A percentile compares a stretch with the other conserved stretches of the same genome.
These are phyloP conservation scores for Hibiscus syriacus DNA, from an alignment of 345 rosid species.

Conservation along the genomic window DNA sequence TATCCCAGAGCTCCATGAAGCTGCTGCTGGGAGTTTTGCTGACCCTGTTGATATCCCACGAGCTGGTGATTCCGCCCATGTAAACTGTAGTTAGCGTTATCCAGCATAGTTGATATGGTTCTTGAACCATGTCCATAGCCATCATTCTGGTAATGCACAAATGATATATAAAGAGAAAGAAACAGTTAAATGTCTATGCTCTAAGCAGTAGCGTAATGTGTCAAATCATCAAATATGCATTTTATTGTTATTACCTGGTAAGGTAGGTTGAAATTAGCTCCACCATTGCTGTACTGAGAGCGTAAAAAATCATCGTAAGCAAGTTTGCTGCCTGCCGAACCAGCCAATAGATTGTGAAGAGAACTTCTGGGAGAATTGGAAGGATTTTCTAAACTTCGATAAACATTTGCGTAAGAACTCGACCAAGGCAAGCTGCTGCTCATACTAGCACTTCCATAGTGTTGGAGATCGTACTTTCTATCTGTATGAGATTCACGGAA, in stretches of 20 bases:
- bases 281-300: slow-evolving; percentile 15
- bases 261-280: slow-evolving; percentile 8
- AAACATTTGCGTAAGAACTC: slow-evolving; percentile 12
- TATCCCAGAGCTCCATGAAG: slow-evolving; percentile 16
- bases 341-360: slow-evolving; percentile 13
- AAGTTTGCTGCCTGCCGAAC: slow-evolving; percentile 5
- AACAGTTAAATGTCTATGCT: neutral
- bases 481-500: no score
- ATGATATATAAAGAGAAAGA: neutral
- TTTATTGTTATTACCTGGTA: slow-evolving; percentile 24
- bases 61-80: slow-evolving; percentile 17
- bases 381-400: slow-evolving; percentile 21
- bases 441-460: no score
- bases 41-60: slow-evolving; percentile 20
- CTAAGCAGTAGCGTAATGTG: neutral
- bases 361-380: slow-evolving; percentile 15
- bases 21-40: slow-evolving; percentile 18
- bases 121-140: slow-evolving; percentile 18
- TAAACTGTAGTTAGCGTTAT: slow-evolving; percentile 8
- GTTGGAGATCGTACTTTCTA: no score
- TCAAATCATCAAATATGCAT: neutral
- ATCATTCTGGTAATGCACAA: slow-evolving; percentile 21
- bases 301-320: slow-evolving; percentile 17
- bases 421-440: no score
- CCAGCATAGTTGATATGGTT: slow-evolving; percentile 12